These are phyloP conservation scores for Fusarium multiceps DNA, from an alignment of 2,329 filamentous ascomycete genomes.

Conservation along the genomic window DNA sequence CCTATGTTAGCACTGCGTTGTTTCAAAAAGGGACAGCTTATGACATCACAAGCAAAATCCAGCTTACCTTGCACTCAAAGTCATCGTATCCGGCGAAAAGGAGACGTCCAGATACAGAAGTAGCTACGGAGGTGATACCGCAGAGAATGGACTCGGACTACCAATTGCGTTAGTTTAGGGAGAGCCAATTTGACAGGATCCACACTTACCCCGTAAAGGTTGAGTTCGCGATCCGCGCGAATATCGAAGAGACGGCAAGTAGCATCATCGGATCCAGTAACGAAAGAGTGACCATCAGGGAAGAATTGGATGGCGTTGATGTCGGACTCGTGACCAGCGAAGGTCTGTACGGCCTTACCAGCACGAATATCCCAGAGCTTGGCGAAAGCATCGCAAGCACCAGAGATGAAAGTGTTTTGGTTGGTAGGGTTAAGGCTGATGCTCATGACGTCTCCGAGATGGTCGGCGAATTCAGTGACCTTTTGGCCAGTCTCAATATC, in stretches of 20 bases:
- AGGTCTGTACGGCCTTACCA: constrained; percentile 98
- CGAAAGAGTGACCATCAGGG: constrained; percentile 98
- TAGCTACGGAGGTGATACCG: constrained; percentile 97
- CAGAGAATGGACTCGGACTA: constrained; percentile 97
- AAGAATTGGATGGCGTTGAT: constrained; percentile 99
- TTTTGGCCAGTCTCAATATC: constrained; percentile 98
- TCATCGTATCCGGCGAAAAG: constrained; percentile 98
- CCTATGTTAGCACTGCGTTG: constrained; percentile 15
- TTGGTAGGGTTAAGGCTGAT: constrained; percentile 99
- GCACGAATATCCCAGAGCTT: constrained; percentile 99
- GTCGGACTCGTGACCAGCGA: constrained; percentile 97
- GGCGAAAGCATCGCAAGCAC: constrained; percentile 97
- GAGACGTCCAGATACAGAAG: constrained; percentile 93
- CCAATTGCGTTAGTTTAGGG: constrained; percentile 32
- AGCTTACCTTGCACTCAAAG: constrained; percentile 96
- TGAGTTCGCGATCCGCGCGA: constrained; percentile 85
- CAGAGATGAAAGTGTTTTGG: constrained; percentile 99
- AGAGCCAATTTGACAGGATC: constrained; percentile 14
- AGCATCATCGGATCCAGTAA: constrained; percentile 96
- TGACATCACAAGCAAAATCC: neutral
- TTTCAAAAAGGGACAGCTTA: neutral
- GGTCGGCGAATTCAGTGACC: constrained; percentile 97
- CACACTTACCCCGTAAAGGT: constrained; percentile 72
- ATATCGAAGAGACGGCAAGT: constrained; percentile 98
- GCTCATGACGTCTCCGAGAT: constrained; percentile 99